Evolutionary conservation across 1,284 basidiomycete species (phyloP).

Genomic region (Cutaneotrichosporon sp.): DNA sequence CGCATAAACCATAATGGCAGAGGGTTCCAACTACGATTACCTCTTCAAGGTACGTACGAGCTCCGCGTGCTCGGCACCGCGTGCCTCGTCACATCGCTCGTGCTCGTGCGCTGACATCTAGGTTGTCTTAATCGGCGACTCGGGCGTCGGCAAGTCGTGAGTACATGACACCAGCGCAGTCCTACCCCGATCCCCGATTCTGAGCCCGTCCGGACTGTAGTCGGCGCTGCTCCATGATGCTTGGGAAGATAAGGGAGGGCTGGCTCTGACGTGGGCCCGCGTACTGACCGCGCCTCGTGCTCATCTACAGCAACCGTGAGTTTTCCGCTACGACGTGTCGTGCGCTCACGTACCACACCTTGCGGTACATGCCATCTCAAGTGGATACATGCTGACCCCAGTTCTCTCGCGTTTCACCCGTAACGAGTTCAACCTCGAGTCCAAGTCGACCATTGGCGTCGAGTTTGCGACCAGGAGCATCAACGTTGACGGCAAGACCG

Average conservation of each 20-base stretch:
- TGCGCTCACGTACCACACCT: background rate
- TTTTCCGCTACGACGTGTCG: constrained; percentile 13
- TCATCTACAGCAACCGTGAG: constrained; percentile 52
- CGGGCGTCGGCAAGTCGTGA: constrained; percentile 92
- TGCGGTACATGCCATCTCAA: background rate
- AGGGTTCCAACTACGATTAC: constrained; percentile 90
- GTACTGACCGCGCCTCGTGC: constrained; percentile 9
- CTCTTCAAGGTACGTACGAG: constrained; percentile 77
- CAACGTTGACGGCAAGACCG: constrained; percentile 90
- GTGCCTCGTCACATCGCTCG: background rate
- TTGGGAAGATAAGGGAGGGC: background rate
- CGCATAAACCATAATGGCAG: constrained; percentile 61
- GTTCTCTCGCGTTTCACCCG: constrained; percentile 89
- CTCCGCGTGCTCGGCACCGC: background rate
- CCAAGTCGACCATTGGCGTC: constrained; percentile 98
- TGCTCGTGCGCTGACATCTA: constrained; percentile 44
- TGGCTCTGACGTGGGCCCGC: background rate
- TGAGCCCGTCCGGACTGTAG: background rate
- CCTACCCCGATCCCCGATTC: background rate
- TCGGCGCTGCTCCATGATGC: background rate
- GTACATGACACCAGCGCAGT: constrained; percentile 28
- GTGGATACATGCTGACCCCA: constrained; percentile 12
- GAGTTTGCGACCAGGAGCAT: constrained; percentile 98
- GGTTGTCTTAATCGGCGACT: constrained; percentile 98
- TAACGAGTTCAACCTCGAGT: constrained; percentile 98